Conservation (phyloP, 31 red algal genomes). For the Odonthalia washingtoniensis region DNA sequence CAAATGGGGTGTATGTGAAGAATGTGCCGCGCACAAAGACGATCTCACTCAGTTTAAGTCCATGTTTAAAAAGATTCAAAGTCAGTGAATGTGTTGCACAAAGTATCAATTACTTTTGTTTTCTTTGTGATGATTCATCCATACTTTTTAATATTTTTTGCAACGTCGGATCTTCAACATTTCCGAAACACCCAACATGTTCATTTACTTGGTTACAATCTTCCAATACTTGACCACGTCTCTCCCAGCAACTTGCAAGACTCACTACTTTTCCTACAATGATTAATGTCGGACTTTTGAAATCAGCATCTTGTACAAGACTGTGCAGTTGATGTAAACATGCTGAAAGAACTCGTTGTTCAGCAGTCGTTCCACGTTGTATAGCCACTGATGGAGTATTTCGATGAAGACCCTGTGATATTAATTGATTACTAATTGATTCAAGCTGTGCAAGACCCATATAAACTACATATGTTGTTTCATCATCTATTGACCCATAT, state of each 20-base stretch:
- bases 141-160: too few relatives aligned
- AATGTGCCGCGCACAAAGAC: constrained; percentile 58
- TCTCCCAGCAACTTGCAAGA: constrained; percentile 47
- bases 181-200: too few relatives aligned
- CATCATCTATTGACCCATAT: constrained; percentile 22
- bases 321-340: constrained; percentile 1
- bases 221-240: not conserved
- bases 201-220: not conserved
- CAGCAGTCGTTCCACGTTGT: constrained; percentile 49
- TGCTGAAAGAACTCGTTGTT: constrained; percentile 62
- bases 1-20: constrained; percentile 78
- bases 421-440: not conserved
- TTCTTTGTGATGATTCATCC: too few relatives aligned
- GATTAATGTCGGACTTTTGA: constrained; percentile 71
- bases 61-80: constrained; percentile 60
- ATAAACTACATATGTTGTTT: constrained; percentile 82
- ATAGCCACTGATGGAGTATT: constrained; percentile 56
- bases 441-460: constrained; percentile 68
- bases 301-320: not conserved
- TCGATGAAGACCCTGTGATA: constrained; percentile 26
- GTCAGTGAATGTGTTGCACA: not conserved
- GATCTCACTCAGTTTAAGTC: constrained; percentile 61
- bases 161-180: too few relatives aligned
- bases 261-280: constrained; percentile 70
- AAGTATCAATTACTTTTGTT: too few relatives aligned